Base-by-base conservation (phyloP, 2,329 filamentous ascomycete genomes). In the Fusarium anthophilum region DNA sequence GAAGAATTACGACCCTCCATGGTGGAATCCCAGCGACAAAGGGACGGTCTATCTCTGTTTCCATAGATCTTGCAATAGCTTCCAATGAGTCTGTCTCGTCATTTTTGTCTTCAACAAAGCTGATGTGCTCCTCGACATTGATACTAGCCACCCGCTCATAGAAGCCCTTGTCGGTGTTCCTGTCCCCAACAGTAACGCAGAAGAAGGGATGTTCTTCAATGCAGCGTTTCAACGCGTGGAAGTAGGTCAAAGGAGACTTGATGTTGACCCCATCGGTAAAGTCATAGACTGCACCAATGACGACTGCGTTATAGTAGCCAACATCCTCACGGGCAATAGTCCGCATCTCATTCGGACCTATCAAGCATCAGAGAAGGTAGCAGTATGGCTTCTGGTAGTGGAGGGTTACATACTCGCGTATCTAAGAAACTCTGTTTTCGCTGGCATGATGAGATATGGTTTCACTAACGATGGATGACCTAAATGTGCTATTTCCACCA, bases 281-380 rank as follows among this genome's bases (percentile, higher is more conserved):
- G 22, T 70, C 65, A 38, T 78, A 78, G 18, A 76, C 63, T 12
- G 66, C 74, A 20, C 76, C 76, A 22, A 78, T 72, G 3, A 76
- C 56, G 6, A 78, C 72, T 35, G 76, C 76, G 12, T 78, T 51
- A 28, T 78, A 78, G 28, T 74, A 71, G 11, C 76, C 76, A 6
- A 62, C 38, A 55, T 77, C 68, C 30, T 78, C 76, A 15, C 76
- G 76, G 26, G 60, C 67, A 44, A 78, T 66, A 13, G 72, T 71
- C 8, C 76, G 70, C 70, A 70, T 73, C 30, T 78, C 76, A 65
- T 74, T 77, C 1, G 76, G 76, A 15, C 74, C 76, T 78, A 10
- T 20, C 15, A 11, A 37, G 10, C 26, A 60, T 55, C 35, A 62
- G 48, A 32, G 22, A 20, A 43, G 5, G 10, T n/a, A 5, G 17